A percentile compares a stretch with the other conserved stretches of the same genome.
Evolutionary conservation across 352 stramenopile genomes (phyloP).

Genomic region (Aphanomyces invadans): DNA sequence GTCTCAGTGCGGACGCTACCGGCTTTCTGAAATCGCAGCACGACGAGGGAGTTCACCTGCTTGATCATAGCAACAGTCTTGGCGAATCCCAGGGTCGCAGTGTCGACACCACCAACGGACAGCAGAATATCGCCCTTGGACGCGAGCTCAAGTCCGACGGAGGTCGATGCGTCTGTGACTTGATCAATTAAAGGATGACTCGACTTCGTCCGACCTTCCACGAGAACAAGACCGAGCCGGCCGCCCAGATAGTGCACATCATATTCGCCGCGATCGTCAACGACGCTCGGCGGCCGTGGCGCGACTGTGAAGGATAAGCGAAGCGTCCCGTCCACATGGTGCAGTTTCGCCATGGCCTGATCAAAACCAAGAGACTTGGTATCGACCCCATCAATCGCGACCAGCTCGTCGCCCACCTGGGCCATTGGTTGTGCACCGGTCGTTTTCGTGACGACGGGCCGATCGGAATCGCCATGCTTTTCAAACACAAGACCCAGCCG

Average conservation of each 20-base stretch:
- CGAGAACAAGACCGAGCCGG: conserved; percentile 11
- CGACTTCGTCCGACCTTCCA: neutral
- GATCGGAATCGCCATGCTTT: neutral
- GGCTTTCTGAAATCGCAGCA: neutral
- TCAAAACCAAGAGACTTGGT: neutral
- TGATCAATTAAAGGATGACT: conserved; percentile 11
- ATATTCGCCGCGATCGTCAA: neutral
- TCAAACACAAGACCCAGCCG: conserved; percentile 14
- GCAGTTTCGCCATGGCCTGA: neutral
- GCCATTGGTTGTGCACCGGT: neutral
- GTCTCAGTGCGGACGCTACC: neutral
- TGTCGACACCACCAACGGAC: conserved; percentile 11
- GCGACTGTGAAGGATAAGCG: neutral
- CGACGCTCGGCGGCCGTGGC: neutral
- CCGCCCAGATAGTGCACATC: conserved; percentile 9
- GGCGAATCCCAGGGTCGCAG: neutral
- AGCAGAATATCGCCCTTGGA: neutral
- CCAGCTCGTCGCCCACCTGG: conserved; percentile 1
- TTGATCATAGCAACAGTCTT: conserved; percentile 18
- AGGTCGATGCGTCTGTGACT: conserved; percentile 6
- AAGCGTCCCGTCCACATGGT: neutral
- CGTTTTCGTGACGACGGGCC: neutral
- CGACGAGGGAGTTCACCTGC: neutral
- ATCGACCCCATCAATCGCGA: conserved; percentile 1
- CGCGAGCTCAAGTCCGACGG: conserved; percentile 2